These are phyloP conservation scores for Ustilago trichophora DNA, from an alignment of 1,284 basidiomycete genomes.

Conservation along the genomic window DNA sequence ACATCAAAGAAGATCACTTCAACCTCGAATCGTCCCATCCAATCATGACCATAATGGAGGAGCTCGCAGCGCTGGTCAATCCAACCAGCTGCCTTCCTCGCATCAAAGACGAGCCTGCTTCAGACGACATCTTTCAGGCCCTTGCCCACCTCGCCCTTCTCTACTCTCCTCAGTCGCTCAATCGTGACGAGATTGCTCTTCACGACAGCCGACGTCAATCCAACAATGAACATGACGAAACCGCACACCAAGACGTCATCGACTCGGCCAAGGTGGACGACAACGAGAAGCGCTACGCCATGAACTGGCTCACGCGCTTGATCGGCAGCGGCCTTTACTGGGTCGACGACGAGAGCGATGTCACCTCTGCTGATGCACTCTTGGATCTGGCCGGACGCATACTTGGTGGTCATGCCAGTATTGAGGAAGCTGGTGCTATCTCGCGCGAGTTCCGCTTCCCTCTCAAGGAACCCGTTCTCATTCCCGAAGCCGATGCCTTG, in stretches of 20 bases:
- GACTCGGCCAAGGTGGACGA: constrained; percentile 33
- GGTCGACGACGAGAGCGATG: constrained; percentile 18
- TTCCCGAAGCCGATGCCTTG: constrained; percentile 4
- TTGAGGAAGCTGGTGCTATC: constrained; percentile 41
- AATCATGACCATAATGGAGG: constrained; percentile 1
- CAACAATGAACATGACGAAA: neutral
- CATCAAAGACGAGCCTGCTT: constrained; percentile 18
- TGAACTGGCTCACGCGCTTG: constrained; percentile 46
- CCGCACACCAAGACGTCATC: constrained; percentile 19
- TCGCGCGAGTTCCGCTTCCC: constrained; percentile 41
- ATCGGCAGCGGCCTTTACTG: constrained; percentile 42
- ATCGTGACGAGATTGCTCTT: neutral
- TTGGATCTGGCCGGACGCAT: constrained; percentile 47
- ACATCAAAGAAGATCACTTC: neutral
- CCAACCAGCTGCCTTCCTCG: constrained; percentile 40
- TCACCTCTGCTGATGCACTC: constrained; percentile 15
- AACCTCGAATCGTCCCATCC: neutral
- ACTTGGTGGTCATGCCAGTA: constrained; percentile 30
- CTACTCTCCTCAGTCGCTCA: constrained; percentile 37
- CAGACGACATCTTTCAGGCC: constrained; percentile 3
- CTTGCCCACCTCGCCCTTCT: constrained; percentile 25
- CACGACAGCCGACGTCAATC: neutral
- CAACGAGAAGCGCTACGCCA: constrained; percentile 35
- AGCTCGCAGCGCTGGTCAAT: constrained; percentile 10
- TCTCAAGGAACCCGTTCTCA: constrained; percentile 14